These are phyloP conservation scores for Eimeria sp. DNA, from an alignment of 169 alveolate species.

Conservation along the genomic window DNA sequence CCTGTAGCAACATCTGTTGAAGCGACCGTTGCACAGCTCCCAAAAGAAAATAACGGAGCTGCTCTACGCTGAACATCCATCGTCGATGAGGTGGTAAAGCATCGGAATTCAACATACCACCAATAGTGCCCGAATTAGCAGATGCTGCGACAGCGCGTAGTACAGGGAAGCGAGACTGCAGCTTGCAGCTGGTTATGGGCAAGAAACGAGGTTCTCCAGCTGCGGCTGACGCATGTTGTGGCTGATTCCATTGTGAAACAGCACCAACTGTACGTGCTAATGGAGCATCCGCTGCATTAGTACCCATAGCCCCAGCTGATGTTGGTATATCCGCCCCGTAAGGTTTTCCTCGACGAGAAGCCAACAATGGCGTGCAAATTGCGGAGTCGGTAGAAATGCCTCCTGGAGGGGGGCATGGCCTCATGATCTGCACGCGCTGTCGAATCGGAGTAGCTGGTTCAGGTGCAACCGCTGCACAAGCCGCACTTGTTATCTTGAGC, in stretches of 20 bases:
- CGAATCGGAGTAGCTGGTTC: slow-evolving; percentile 43
- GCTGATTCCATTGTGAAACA: not conserved
- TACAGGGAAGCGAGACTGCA: slow-evolving; percentile 54
- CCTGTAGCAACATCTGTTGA: slow-evolving; percentile 46
- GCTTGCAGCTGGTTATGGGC: slow-evolving; percentile 65
- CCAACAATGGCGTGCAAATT: slow-evolving; percentile 60
- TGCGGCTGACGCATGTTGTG: not conserved
- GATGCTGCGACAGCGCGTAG: slow-evolving; percentile 44
- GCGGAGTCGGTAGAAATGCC: slow-evolving; percentile 31
- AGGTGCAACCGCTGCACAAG: not conserved
- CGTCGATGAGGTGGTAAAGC: slow-evolving; percentile 46
- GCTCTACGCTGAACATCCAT: slow-evolving; percentile 45
- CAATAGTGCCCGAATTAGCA: not conserved
- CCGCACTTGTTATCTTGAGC: not conserved
- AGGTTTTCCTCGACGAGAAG: slow-evolving; percentile 11
- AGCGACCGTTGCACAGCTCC: slow-evolving; percentile 72
- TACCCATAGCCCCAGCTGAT: not conserved
- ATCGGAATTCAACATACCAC: not conserved
- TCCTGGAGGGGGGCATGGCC: slow-evolving; percentile 62
- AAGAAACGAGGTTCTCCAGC: slow-evolving; percentile 16
- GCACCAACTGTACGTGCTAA: not conserved
- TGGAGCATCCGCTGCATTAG: slow-evolving; percentile 6
- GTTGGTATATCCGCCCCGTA: not conserved
- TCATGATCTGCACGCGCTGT: slow-evolving; percentile 63
- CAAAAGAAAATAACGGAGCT: slow-evolving; percentile 18